Evolutionary conservation across 805 yeast genomes (phyloP).

Genomic region (Nakazawaea anatomiae): DNA sequence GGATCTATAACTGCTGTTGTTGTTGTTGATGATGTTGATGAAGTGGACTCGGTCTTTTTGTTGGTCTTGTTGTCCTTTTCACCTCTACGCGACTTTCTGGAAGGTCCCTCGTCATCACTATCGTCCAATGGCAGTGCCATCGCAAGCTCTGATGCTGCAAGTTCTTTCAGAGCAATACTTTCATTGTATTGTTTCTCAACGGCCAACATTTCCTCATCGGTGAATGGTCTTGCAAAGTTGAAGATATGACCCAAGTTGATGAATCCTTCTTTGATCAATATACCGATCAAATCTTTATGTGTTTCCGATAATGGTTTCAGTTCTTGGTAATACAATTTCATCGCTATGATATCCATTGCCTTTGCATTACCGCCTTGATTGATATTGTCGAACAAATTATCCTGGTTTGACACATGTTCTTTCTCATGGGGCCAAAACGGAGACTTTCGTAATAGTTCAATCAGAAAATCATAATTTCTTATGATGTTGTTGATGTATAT

Average conservation of each 20-base stretch:
- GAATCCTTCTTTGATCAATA: constrained; percentile 61
- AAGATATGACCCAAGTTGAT: constrained; percentile 59
- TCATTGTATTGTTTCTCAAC: constrained; percentile 46
- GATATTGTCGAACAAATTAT: constrained; percentile 22
- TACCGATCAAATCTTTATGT: constrained; percentile 39
- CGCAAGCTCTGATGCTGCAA: constrained; percentile 75
- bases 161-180: constrained; percentile 39
- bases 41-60: background rate
- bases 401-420: background rate
- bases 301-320: constrained; percentile 33
- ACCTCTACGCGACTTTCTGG: background rate
- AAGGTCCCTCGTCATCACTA: constrained; percentile 50
- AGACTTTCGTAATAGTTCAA: constrained; percentile 46
- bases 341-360: constrained; percentile 50
- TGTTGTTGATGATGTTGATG: background rate
- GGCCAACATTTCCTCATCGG: constrained; percentile 32
- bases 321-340: constrained; percentile 28
- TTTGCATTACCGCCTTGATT: constrained; percentile 47
- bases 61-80: constrained; percentile 11
- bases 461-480: constrained; percentile 37
- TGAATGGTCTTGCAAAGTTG: constrained; percentile 48
- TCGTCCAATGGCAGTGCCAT: constrained; percentile 78
- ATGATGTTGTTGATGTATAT: constrained; percentile 40
- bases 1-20: constrained; percentile 13
- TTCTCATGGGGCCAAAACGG: constrained; percentile 49